These are phyloP conservation scores for Leishmania major DNA, from an alignment of 208 protist genomes.

Conservation along the genomic window DNA sequence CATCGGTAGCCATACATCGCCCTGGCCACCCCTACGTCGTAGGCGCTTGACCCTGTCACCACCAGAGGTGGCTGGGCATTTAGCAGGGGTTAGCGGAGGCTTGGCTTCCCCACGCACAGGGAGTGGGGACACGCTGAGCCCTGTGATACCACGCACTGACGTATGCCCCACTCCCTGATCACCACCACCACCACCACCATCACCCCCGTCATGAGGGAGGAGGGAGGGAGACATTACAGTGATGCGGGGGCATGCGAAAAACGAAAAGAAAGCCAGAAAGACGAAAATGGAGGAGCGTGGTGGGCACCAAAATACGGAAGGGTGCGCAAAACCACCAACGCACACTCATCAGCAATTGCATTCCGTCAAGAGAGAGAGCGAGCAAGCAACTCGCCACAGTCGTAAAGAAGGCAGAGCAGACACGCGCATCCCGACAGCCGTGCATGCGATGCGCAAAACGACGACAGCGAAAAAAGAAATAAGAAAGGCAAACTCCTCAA, in stretches of 20 bases:
- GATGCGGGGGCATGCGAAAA: too few relatives aligned
- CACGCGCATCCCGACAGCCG: too few relatives aligned
- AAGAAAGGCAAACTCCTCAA: background rate
- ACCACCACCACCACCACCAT: too few relatives aligned
- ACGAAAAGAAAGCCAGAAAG: background rate
- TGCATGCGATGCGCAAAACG: background rate
- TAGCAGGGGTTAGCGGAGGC: background rate
- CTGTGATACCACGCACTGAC: background rate
- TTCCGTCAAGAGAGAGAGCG: background rate
- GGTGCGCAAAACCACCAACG: too few relatives aligned
- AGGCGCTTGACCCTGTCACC: background rate
- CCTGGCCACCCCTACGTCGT: background rate
- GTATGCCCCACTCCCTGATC: background rate
- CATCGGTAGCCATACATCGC: background rate
- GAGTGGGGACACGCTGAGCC: background rate
- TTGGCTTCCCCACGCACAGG: background rate
- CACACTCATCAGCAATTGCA: background rate
- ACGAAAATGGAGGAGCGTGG: background rate
- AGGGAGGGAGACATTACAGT: too few relatives aligned
- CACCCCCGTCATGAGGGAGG: too few relatives aligned
- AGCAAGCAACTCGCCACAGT: background rate
- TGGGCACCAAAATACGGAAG: background rate
- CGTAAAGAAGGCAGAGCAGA: background rate
- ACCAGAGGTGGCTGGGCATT: background rate
- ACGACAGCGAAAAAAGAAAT: background rate